Conservation (phyloP, 257 asterid genomes). For the Coffea eugenioides region DNA sequence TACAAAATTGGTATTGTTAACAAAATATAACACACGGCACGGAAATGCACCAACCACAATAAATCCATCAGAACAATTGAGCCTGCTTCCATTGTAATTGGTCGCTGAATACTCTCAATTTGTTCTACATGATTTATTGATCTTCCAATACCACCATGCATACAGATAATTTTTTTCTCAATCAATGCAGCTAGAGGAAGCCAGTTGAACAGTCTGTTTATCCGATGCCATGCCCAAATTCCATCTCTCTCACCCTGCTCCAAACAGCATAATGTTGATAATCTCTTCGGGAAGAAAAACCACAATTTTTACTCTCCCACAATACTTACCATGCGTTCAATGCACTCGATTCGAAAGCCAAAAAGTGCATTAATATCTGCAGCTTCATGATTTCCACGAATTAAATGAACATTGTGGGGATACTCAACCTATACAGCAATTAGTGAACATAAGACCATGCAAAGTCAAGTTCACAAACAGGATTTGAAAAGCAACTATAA, state of each 20-base stretch:
- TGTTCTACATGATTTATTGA: conserved; percentile 95
- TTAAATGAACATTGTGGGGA: conserved; percentile 82
- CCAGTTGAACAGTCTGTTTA: conserved; percentile 96
- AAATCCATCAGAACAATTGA: conserved; percentile 97
- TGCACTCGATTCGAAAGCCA: conserved; percentile 98
- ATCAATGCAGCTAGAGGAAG: conserved; percentile 96
- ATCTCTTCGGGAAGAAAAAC: conserved; percentile 13
- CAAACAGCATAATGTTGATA: conserved; percentile 24
- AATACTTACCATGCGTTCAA: conserved; percentile 86
- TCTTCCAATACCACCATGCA: conserved; percentile 99
- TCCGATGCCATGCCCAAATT: conserved; percentile 97
- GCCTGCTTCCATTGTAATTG: conserved; percentile 99
- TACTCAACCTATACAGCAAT: conserved; percentile 68
- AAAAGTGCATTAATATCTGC: conserved; percentile 99
- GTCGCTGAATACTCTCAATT: conserved; percentile 94
- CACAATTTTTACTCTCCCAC: background rate
- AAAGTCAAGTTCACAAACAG: conserved; percentile 20
- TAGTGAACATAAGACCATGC: conserved; percentile 16
- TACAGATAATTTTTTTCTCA: conserved; percentile 93
- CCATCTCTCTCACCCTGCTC: conserved; percentile 99
- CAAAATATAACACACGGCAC: conserved; percentile 8
- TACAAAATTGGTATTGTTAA: conserved; percentile 9
- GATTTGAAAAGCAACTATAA: conserved; percentile 8
- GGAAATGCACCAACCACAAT: conserved; percentile 63
- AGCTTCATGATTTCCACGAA: conserved; percentile 99